Evolutionary conservation across 768 basidiomycete genomes (phyloP).

Genomic region (Amanita jacksonii): DNA sequence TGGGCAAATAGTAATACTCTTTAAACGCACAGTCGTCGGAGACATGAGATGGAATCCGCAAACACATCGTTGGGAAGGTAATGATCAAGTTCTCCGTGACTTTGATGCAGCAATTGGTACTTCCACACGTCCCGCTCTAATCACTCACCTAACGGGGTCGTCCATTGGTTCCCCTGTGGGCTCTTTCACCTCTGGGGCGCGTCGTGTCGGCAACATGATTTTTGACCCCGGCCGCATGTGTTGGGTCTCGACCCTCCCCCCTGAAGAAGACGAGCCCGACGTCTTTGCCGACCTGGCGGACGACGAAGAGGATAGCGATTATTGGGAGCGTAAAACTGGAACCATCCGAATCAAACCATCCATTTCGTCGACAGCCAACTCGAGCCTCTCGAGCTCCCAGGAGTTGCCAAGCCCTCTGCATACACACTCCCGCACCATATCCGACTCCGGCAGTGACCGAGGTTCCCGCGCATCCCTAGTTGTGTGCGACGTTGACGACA

Average conservation of each 20-base stretch:
- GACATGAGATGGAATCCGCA: constrained; percentile 98
- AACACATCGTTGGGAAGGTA: constrained; percentile 92
- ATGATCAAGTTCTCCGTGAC: constrained; percentile 83
- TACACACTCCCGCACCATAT: constrained; percentile 55
- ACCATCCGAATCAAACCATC: constrained; percentile 57
- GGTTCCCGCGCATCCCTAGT: constrained; percentile 75
- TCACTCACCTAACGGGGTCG: constrained; percentile 89
- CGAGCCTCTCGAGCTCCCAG: constrained; percentile 18
- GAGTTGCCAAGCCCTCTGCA: constrained; percentile 52
- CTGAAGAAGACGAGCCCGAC: constrained; percentile 90
- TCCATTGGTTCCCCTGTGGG: constrained; percentile 72
- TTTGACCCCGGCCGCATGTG: constrained; percentile 94
- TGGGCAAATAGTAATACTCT: constrained; percentile 10
- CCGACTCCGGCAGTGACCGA: constrained; percentile 71
- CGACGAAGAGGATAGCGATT: constrained; percentile 74
- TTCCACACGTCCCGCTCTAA: constrained; percentile 88
- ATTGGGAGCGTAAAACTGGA: constrained; percentile 64
- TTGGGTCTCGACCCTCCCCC: constrained; percentile 80
- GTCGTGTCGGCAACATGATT: constrained; percentile 96
- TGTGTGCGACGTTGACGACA: constrained; percentile 61
- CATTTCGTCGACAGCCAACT: constrained; percentile 8
- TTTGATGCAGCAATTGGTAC: constrained; percentile 80
- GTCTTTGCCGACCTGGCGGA: constrained; percentile 92
- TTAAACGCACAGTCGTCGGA: constrained; percentile 59
- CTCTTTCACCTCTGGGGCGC: constrained; percentile 66